Conservation (phyloP, 208 protist species). For the Trypanosoma vivax region DNA sequence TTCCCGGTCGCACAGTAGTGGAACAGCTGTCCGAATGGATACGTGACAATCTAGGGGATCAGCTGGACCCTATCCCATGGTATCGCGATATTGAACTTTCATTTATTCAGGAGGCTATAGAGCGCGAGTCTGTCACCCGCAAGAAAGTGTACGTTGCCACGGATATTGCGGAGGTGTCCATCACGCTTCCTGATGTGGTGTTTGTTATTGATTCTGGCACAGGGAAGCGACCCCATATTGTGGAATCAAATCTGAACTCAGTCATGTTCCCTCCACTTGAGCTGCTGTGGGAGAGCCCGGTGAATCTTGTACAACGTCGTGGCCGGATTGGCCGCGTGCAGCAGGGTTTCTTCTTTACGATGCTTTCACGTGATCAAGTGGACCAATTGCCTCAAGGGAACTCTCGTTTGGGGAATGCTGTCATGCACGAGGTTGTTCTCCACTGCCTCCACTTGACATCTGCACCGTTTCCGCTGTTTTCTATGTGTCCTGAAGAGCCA, state of each 20-base stretch:
- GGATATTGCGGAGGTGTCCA: conserved; percentile 95
- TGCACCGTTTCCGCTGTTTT: conserved; percentile 55
- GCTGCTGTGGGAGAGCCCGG: conserved; percentile 64
- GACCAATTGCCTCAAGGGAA: conserved; percentile 23
- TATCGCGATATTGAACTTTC: conserved; percentile 78
- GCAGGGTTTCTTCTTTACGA: conserved; percentile 84
- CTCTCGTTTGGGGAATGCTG: conserved; percentile 52
- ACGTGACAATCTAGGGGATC: conserved; percentile 49
- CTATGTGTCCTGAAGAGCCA: conserved; percentile 64
- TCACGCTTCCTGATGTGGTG: conserved; percentile 94
- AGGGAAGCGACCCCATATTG: conserved; percentile 63
- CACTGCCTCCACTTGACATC: conserved; percentile 68
- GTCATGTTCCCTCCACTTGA: conserved; percentile 73
- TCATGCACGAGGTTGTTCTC: conserved; percentile 69
- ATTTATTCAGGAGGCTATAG: conserved; percentile 85
- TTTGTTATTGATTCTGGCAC: conserved; percentile 94
- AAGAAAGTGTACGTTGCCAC: conserved; percentile 94
- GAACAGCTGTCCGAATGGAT: conserved; percentile 50
- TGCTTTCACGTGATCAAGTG: conserved; percentile 41
- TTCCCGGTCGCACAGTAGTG: conserved; percentile 82
- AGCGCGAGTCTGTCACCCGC: conserved; percentile 65
- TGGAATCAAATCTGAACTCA: conserved; percentile 30
- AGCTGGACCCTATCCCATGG: conserved; percentile 78
- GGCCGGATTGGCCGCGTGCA: conserved; percentile 78
- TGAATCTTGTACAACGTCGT: conserved; percentile 61